Evolutionary conservation across 306 rosid genomes (phyloP), one percentile per base, ranked within the genome.

Genomic region (Vicia villosa): DNA sequence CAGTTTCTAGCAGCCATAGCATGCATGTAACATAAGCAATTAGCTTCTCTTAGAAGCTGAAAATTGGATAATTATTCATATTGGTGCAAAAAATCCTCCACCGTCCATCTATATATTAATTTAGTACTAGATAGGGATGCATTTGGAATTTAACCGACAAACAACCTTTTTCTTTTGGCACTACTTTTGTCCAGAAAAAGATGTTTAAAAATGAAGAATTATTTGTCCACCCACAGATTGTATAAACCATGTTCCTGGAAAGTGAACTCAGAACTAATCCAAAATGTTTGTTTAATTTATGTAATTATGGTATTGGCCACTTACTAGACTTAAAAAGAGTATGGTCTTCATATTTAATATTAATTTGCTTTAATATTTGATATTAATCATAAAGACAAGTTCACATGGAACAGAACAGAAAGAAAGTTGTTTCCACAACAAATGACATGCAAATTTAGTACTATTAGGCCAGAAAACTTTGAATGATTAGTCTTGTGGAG

Each of bases 401-500:
- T 24, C 32, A 56, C 45, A 42, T 58, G 42, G 30, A 11, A 52
- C 11, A 50, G 0, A 59, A 36, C 47, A 64, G 16, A 16, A 43
- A 59, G 34, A 56, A 8, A 32, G 16, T 15, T 72, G 51, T 52
- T 54, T 65, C 13, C 21, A 28, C 52, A 68, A 46, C 52, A 68
- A 59, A 78, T 73, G 47, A 20, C 4, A 24, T 68, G 43, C 46
- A 57, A 40, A 22, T 55, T 14, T 49, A 30, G 36, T 13, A 30
- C 34, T 30, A 76, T 66, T 20, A 60, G 22, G 13, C 55, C 38
- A 45, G 54, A 15, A 59, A 78, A 59, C 3, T 3, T 30, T 40
- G 70, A 42, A 41, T 50, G 47, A 62, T 80, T 73, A 64, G 13
- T 73, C 75, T 20, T 78, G 69, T 2, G 90, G 83, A 63, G 97